Conservation (phyloP, 108 stramenopile species). For the Cyclotella cryptica region DNA sequence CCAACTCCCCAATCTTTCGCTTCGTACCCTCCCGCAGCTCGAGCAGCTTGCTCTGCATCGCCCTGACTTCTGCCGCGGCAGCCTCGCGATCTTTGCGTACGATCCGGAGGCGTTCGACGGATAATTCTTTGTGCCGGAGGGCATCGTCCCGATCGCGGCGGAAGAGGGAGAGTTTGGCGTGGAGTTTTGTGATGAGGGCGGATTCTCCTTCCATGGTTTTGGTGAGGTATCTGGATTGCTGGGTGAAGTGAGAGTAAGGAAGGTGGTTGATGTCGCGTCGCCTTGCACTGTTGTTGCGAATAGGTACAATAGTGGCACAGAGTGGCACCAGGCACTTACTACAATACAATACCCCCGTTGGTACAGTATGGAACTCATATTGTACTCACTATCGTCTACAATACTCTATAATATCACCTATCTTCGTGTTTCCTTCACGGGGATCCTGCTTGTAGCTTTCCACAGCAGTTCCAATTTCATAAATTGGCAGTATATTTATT, state of each 20-base stretch:
- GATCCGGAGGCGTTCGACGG: slow-evolving; percentile 44
- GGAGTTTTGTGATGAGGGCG: slow-evolving; percentile 38
- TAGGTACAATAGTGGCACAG: too few relatives aligned
- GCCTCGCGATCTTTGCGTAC: slow-evolving; percentile 38
- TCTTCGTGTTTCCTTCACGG: too few relatives aligned
- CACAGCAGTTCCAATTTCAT: too few relatives aligned
- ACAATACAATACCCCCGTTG: too few relatives aligned
- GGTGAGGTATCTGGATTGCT: neutral
- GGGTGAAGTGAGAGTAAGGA: neutral
- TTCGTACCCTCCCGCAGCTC: slow-evolving; percentile 21
- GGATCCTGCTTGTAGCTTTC: too few relatives aligned
- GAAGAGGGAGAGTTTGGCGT: slow-evolving; percentile 40
- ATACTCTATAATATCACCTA: too few relatives aligned
- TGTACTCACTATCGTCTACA: too few relatives aligned
- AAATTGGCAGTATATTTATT: too few relatives aligned
- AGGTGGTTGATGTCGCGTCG: neutral
- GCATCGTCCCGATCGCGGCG: slow-evolving; percentile 48
- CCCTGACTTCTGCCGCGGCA: slow-evolving; percentile 24
- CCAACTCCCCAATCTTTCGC: slow-evolving; percentile 16
- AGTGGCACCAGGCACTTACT: too few relatives aligned
- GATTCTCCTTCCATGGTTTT: slow-evolving; percentile 5
- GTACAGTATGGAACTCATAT: too few relatives aligned
- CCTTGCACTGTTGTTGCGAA: too few relatives aligned
- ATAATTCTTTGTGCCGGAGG: slow-evolving; percentile 39
- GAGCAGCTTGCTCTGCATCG: slow-evolving; percentile 25